Evolutionary conservation across 2,329 filamentous ascomycete species (phyloP).

Genomic region (Talaromyces sp.): DNA sequence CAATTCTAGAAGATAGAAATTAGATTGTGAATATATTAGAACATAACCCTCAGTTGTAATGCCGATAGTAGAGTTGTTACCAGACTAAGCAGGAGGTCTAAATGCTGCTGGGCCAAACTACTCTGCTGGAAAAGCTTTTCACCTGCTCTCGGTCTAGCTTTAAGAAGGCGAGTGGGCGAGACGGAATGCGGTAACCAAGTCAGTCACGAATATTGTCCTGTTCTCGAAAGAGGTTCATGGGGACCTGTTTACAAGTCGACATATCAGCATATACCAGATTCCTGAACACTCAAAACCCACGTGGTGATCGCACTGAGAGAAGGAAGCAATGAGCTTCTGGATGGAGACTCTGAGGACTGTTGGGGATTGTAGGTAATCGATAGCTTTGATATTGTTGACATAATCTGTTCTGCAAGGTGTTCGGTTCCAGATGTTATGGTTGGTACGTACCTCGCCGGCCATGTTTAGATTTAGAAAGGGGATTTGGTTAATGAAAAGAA

Average conservation of each 20-base stretch:
- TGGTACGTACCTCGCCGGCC: background rate
- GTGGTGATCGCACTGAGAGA: background rate
- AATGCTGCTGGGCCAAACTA: too few species aligned
- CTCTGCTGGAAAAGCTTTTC: too few species aligned
- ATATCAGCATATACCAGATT: background rate
- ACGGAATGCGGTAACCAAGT: too few species aligned
- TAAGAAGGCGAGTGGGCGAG: too few species aligned
- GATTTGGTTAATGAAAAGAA: background rate
- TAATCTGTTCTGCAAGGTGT: slow-evolving; percentile 1
- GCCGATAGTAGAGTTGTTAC: too few species aligned
- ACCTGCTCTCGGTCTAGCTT: too few species aligned
- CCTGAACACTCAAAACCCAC: background rate
- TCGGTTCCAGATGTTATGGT: background rate
- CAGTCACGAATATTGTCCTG: too few species aligned
- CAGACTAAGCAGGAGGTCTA: too few species aligned
- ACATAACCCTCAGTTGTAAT: too few species aligned
- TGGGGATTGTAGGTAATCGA: slow-evolving; percentile 2
- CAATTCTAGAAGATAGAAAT: too few species aligned
- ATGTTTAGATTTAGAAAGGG: background rate
- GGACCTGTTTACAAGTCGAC: background rate
- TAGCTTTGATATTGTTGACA: background rate
- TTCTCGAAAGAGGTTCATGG: background rate
- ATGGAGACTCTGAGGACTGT: slow-evolving; percentile 2
- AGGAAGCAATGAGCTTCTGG: background rate
- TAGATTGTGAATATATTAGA: too few species aligned